Base-by-base conservation (phyloP, 1,139 yeast genomes). In the Lodderomyces margitis region DNA sequence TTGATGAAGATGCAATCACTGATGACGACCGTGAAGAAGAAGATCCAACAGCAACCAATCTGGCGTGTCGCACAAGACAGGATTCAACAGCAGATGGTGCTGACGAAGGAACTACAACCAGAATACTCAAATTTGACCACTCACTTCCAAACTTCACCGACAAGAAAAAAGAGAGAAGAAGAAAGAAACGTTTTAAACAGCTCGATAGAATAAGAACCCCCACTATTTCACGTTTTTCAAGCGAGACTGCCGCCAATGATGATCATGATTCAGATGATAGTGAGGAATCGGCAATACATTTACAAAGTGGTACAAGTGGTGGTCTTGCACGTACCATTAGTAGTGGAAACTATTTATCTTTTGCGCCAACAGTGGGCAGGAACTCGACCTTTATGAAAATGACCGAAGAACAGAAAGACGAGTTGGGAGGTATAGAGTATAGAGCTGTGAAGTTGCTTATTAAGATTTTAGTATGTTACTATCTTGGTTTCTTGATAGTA, bases 371-470 rank as follows among this genome's bases (percentile, higher is more conserved):
- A 0, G 77, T 94, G 37, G 98, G 97, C n/a, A 78, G 98, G 59
- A 94, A 94, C 61, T 92, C 98, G 1, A 86, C 91, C 0, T 92
- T 92, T 68, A 86, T 87, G 2, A 84, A 84, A 23, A 64, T 92
- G 43, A 81, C 87, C 2, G 88, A 82, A 21, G 84, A 78, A 19
- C 98, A 94, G 60, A 88, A 88, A 54, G 95, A 86, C 46, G 99
- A 92, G 59, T 66, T 92, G 36, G 99, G 98, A 25, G 99, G 98
- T 41, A 96, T 92, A 9, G 99, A 92, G 58, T 94, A 92, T 57
- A 76, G 98, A 38, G 89, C 98, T 0, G 75, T 87, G 43, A 88
- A 88, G 55, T 65, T 89, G 10, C 66, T 92, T 43, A 80, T 87
- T 42, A 78, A 77, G 52, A 78, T 92, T 37, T 66, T 92, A 19